Percentiles rank a stretch among this genome's conserved stretches.
Evolutionary conservation across 176 grass and related monocot genomes (phyloP).

Genomic region (Aegilops tauschii): DNA sequence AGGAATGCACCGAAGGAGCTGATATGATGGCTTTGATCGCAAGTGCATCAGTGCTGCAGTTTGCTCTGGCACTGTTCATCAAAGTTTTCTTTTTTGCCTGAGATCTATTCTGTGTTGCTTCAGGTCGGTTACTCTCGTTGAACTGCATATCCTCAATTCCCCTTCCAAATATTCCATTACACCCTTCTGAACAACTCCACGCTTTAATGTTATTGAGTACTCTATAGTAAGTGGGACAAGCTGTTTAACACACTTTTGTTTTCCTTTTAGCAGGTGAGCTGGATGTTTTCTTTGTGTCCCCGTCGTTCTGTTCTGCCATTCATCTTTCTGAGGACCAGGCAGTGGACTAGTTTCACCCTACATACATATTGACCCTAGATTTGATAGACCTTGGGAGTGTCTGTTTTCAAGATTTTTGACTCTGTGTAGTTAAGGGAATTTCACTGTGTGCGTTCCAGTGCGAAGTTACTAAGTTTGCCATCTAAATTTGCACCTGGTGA

Average conservation of each 20-base stretch:
- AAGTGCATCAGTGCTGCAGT: constrained; percentile 66
- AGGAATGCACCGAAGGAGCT: constrained; percentile 59
- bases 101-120: constrained; percentile 37
- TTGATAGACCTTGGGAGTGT: constrained; percentile 16
- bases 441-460: neutral
- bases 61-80: constrained; percentile 86
- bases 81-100: constrained; percentile 95
- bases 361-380: constrained; percentile 47
- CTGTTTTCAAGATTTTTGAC: neutral
- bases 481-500: constrained; percentile 10
- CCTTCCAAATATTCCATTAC: neutral
- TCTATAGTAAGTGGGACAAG: neutral
- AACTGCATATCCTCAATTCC: neutral
- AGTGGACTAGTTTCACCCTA: constrained; percentile 16
- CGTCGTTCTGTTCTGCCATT: constrained; percentile 13
- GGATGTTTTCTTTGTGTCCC: constrained; percentile 3
- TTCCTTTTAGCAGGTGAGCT: constrained; percentile 33
- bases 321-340: constrained; percentile 17
- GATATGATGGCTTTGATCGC: constrained; percentile 69
- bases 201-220: neutral
- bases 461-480: constrained; percentile 3
- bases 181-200: neutral
- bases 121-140: constrained; percentile 25
- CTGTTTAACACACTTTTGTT: neutral
- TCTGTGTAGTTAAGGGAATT: neutral